phyloP scores from a whole-genome alignment of 306 rosid species.

The Fragaria vesca region DNA sequence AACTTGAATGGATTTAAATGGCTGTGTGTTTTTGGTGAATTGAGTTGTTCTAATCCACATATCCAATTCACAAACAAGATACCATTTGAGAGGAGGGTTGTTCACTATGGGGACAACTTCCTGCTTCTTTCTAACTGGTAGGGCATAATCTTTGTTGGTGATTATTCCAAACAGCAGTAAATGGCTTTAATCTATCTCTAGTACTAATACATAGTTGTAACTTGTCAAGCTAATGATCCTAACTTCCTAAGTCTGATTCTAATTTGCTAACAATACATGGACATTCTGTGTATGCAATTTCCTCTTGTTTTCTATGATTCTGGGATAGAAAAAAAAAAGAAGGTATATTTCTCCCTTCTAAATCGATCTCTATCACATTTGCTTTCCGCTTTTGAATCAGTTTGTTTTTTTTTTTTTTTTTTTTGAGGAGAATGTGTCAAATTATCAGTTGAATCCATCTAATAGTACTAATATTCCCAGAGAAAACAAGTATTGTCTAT shows the following conservation, averaged over 20 bases:
- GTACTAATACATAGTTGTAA: not conserved
- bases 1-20: constrained; percentile 28
- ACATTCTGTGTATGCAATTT: no score
- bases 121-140: constrained; percentile 30
- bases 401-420: no score
- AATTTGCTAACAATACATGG: no score
- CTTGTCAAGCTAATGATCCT: not conserved
- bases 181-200: not conserved
- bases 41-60: constrained; percentile 45
- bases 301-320: no score
- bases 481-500: no score
- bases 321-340: no score
- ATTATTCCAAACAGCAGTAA: not conserved
- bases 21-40: constrained; percentile 21
- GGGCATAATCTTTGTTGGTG: constrained; percentile 7
- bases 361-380: no score
- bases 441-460: no score
- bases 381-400: no score
- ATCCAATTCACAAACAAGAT: constrained; percentile 16
- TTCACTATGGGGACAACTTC: constrained; percentile 50
- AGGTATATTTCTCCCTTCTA: no score
- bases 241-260: not conserved
- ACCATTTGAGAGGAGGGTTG: constrained; percentile 32
- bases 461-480: no score
- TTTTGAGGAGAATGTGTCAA: no score